Conservation (phyloP, 1,139 yeast genomes). For the Taphrina sp. region DNA sequence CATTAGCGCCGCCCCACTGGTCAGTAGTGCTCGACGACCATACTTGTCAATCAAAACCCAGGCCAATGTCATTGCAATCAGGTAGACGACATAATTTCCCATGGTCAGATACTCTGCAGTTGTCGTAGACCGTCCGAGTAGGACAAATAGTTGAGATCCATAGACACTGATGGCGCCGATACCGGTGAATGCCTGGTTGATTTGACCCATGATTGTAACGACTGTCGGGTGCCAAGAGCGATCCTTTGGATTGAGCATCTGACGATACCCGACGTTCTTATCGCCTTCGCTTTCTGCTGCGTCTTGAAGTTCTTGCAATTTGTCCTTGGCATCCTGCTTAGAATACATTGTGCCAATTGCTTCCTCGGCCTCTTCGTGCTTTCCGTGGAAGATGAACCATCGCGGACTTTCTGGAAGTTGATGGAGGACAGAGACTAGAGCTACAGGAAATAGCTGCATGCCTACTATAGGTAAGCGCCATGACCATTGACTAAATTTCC, state of each 20-base stretch:
- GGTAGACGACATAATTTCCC: constrained; percentile 28
- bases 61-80: constrained; percentile 26
- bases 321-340: constrained; percentile 11
- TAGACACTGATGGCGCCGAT: constrained; percentile 30
- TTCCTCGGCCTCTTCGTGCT: constrained; percentile 16
- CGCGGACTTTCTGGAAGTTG: constrained; percentile 27
- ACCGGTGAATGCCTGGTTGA: constrained; percentile 31
- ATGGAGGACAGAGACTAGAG: constrained; percentile 23
- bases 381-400: constrained; percentile 23
- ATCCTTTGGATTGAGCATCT: constrained; percentile 31
- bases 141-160: constrained; percentile 25
- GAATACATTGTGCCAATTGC: constrained; percentile 15
- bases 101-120: constrained; percentile 25
- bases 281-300: constrained; percentile 22
- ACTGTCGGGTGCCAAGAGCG: constrained; percentile 28
- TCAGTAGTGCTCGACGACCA: constrained; percentile 15
- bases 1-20: constrained; percentile 22
- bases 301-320: constrained; percentile 20
- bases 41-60: constrained; percentile 30
- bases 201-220: constrained; percentile 29
- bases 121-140: constrained; percentile 18
- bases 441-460: constrained; percentile 27
- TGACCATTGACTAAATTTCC: constrained; percentile 26
- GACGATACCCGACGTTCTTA: constrained; percentile 11
- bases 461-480: constrained; percentile 29